A percentile compares a stretch with the other conserved stretches of the same genome.
Evolutionary conservation across 2,329 filamentous ascomycete species (phyloP).

Genomic region (Aspergillus sp.): DNA sequence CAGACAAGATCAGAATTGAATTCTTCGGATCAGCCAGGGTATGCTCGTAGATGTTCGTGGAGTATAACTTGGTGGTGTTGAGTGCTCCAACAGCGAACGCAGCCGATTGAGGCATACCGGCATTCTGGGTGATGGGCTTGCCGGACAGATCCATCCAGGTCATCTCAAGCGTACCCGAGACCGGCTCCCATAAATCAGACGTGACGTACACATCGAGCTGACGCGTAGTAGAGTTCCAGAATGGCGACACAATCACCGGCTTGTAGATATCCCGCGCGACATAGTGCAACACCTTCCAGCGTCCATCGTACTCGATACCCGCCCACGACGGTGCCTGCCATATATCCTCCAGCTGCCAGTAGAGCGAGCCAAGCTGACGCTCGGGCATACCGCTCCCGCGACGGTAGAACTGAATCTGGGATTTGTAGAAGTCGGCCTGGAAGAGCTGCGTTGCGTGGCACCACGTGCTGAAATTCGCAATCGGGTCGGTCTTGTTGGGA

Average conservation of each 20-base stretch:
- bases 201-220: slow-evolving; percentile 55
- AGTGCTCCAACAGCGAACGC: slow-evolving; percentile 49
- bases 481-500: slow-evolving; percentile 51
- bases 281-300: slow-evolving; percentile 63
- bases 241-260: slow-evolving; percentile 58
- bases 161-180: slow-evolving; percentile 46
- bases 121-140: slow-evolving; percentile 35
- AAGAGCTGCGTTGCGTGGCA: slow-evolving; percentile 62
- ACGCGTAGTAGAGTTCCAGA: slow-evolving; percentile 51
- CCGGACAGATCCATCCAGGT: slow-evolving; percentile 54
- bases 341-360: slow-evolving; percentile 66
- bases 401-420: slow-evolving; percentile 61
- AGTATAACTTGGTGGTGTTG: slow-evolving; percentile 51
- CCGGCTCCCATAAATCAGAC: slow-evolving; percentile 55
- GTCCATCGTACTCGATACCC: slow-evolving; percentile 60
- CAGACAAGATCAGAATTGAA: slow-evolving; percentile 44
- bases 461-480: slow-evolving; percentile 62
- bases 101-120: slow-evolving; percentile 30
- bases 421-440: slow-evolving; percentile 62
- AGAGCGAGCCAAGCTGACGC: slow-evolving; percentile 58
- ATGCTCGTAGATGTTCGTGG: slow-evolving; percentile 36
- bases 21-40: slow-evolving; percentile 33
- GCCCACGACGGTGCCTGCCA: slow-evolving; percentile 66
- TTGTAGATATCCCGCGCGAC: slow-evolving; percentile 57
- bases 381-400: slow-evolving; percentile 57